phyloP scores from a whole-genome alignment of 2,329 filamentous ascomycete genomes.

The Colletotrichum falcatum region DNA sequence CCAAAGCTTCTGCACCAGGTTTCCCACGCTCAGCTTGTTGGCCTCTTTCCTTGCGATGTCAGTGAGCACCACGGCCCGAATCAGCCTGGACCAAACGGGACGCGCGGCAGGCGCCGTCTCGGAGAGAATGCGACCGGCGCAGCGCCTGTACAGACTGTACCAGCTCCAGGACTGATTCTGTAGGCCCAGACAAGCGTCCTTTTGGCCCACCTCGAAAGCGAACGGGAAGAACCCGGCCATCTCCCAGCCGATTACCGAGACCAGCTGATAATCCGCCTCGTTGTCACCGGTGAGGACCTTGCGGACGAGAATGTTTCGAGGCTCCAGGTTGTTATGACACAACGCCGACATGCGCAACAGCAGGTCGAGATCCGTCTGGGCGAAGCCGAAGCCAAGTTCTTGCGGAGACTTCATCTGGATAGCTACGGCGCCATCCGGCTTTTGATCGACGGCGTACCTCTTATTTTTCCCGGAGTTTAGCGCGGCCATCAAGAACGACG shows the following conservation, averaged over 20 bases:
- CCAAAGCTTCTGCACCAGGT: slow-evolving; percentile 3
- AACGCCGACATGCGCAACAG: not conserved
- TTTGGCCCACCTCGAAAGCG: slow-evolving; percentile 5
- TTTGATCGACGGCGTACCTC: not conserved
- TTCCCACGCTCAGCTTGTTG: not conserved
- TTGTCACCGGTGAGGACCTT: not conserved
- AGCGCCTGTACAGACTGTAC: slow-evolving; percentile 17
- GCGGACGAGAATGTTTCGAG: slow-evolving; percentile 17
- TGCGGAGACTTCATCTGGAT: not conserved
- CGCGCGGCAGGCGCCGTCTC: not conserved
- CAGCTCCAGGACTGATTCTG: slow-evolving; percentile 16
- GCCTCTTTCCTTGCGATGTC: not conserved
- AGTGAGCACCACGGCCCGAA: not conserved
- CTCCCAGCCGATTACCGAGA: slow-evolving; percentile 20
- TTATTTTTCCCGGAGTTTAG: not conserved
- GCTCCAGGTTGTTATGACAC: slow-evolving; percentile 34
- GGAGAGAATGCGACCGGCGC: not conserved
- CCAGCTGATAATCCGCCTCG: not conserved
- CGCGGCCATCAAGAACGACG: not conserved
- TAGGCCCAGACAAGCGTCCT: slow-evolving; percentile 7
- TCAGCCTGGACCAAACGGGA: not conserved
- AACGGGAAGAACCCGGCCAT: slow-evolving; percentile 24
- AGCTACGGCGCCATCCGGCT: slow-evolving; percentile 1
- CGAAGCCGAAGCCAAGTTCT: not conserved
- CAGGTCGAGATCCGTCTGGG: not conserved